Percentiles rank a stretch among this genome's conserved stretches.
phyloP scores from a whole-genome alignment of 257 asterid genomes.

The Coffea eugenioides region DNA sequence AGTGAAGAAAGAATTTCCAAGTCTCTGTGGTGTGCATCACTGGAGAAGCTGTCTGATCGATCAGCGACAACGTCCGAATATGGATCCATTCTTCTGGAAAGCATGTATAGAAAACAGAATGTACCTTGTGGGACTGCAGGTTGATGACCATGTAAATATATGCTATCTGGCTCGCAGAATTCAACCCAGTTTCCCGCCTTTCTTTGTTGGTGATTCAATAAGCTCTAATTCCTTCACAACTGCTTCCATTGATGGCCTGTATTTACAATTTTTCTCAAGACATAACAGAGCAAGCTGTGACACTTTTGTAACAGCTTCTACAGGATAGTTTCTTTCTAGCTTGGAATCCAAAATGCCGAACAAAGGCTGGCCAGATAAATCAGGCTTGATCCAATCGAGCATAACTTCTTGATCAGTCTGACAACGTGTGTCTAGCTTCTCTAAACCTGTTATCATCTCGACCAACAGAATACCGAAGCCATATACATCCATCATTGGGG shows the following conservation, averaged over 20 bases:
- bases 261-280: slow-evolving; percentile 48
- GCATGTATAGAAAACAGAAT: too few species aligned
- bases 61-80: too few species aligned
- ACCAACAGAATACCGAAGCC: slow-evolving; percentile 68
- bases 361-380: slow-evolving; percentile 25
- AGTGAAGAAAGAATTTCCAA: too few species aligned
- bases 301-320: slow-evolving; percentile 43
- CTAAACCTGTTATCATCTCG: slow-evolving; percentile 64
- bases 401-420: too few species aligned
- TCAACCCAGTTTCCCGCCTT: slow-evolving; percentile 25
- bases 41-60: too few species aligned
- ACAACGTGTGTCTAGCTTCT: too few species aligned
- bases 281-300: slow-evolving; percentile 62
- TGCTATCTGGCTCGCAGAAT: slow-evolving; percentile 25
- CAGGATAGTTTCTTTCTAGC: slow-evolving; percentile 61
- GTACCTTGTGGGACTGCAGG: too few species aligned
- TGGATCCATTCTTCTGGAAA: too few species aligned
- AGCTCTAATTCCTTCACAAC: slow-evolving; percentile 47
- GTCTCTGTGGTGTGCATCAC: too few species aligned
- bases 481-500: slow-evolving; percentile 70
- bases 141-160: slow-evolving; percentile 9
- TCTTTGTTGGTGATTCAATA: slow-evolving; percentile 6
- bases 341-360: slow-evolving; percentile 57
- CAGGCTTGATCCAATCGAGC: slow-evolving; percentile 68
- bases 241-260: slow-evolving; percentile 64